Percentiles rank a stretch among this genome's conserved stretches.
phyloP scores from a whole-genome alignment of 495 filamentous ascomycete species.

The Xylaria acuta region DNA sequence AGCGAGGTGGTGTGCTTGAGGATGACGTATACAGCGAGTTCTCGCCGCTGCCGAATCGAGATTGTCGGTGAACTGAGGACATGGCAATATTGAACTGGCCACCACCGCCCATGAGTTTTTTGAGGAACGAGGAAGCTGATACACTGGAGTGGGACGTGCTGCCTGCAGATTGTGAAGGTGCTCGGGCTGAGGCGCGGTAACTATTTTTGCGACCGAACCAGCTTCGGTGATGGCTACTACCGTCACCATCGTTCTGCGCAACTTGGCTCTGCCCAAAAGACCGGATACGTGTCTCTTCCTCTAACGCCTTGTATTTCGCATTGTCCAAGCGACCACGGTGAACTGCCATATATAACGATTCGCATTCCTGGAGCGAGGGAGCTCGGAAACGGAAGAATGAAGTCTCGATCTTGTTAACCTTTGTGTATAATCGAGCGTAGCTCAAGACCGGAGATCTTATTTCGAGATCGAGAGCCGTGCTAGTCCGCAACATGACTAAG shows the following conservation, averaged over 20 bases:
- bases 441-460: constrained; percentile 76
- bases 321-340: constrained; percentile 86
- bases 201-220: constrained; percentile 67
- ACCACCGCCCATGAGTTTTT: constrained; percentile 55
- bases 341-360: constrained; percentile 79
- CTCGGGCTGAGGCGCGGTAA: constrained; percentile 61
- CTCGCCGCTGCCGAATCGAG: constrained; percentile 54
- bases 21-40: constrained; percentile 67
- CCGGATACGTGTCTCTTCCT: constrained; percentile 61
- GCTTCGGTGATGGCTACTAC: constrained; percentile 49
- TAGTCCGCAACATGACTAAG: constrained; percentile 82
- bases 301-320: constrained; percentile 83
- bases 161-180: constrained; percentile 54
- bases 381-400: constrained; percentile 75
- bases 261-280: constrained; percentile 52
- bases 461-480: constrained; percentile 91
- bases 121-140: constrained; percentile 77
- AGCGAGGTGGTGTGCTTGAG: constrained; percentile 63
- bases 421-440: constrained; percentile 67
- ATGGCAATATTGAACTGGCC: constrained; percentile 75
- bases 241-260: constrained; percentile 47
- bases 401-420: constrained; percentile 75
- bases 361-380: constrained; percentile 75
- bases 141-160: constrained; percentile 62
- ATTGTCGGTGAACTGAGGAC: constrained; percentile 57